Conservation (phyloP, 2,329 filamentous ascomycete species). For the Fusarium newnesense region DNA sequence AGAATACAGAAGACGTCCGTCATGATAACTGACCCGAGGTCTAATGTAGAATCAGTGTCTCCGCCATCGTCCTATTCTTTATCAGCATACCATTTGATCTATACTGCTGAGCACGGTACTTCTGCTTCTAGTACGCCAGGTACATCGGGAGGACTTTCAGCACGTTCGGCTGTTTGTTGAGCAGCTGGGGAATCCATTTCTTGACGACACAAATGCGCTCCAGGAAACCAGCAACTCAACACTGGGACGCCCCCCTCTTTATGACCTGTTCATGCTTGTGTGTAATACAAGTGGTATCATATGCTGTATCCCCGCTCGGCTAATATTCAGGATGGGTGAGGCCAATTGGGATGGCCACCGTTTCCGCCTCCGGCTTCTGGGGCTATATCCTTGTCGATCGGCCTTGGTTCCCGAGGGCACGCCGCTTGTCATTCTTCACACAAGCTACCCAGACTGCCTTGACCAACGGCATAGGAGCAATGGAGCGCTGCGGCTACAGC, state of each 20-base stretch:
- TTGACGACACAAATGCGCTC: rapidly evolving
- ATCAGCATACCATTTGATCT: not conserved
- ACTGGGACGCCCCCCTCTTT: constrained; percentile 10
- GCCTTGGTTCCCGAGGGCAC: not conserved
- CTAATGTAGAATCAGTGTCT: constrained; percentile 4
- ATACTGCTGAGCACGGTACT: not conserved
- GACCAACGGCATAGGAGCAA: not conserved
- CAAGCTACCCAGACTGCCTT: not conserved
- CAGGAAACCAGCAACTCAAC: not conserved
- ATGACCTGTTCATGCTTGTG: not conserved
- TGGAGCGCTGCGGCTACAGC: rapidly evolving
- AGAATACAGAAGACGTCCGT: rapidly evolving
- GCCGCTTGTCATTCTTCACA: not conserved
- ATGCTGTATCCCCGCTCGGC: constrained; percentile 1
- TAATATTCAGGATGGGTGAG: not conserved
- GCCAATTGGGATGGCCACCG: not conserved
- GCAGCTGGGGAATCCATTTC: not conserved
- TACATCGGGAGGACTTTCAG: not conserved
- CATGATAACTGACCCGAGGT: not conserved
- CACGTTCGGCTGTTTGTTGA: not conserved
- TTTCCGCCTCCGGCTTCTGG: not conserved
- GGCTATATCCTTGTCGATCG: not conserved
- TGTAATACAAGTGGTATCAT: constrained; percentile 1
- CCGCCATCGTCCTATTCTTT: not conserved
- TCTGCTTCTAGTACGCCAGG: not conserved